A percentile compares a stretch with the other conserved stretches of the same genome.
Evolutionary conservation across 116 monocot species (phyloP).

Genomic region (Papilionanthe hybrid): DNA sequence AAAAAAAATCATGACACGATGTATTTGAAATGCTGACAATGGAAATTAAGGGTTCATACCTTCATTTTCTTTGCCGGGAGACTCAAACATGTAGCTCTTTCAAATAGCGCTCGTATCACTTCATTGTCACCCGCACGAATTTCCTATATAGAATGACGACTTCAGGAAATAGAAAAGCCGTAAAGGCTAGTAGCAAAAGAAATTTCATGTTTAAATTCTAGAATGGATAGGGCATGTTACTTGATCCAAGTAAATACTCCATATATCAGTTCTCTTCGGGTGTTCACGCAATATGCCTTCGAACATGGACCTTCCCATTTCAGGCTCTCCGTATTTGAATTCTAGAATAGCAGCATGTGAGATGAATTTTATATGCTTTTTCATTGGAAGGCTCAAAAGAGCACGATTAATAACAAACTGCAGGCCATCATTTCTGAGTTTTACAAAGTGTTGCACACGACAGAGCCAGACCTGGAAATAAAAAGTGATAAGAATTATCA

Average conservation of each 20-base stretch:
- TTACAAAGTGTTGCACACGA: conserved; percentile 41
- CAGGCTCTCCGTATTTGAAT: conserved; percentile 64
- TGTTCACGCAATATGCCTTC: conserved; percentile 71
- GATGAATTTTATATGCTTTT: conserved; percentile 84
- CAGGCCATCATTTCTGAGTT: conserved; percentile 41
- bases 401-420: conserved; percentile 69
- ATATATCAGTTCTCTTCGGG: conserved; percentile 84
- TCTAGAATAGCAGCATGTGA: conserved; percentile 73
- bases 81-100: conserved; percentile 74
- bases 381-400: conserved; percentile 56
- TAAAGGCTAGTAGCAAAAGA: not conserved
- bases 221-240: conserved; percentile 22
- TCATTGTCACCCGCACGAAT: conserved; percentile 70
- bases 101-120: conserved; percentile 67
- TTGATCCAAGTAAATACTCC: conserved; percentile 93
- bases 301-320: conserved; percentile 64
- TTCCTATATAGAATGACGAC: conserved; percentile 37
- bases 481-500: not conserved
- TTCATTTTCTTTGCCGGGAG: conserved; percentile 86
- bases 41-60: conserved; percentile 27
- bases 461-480: conserved; percentile 65
- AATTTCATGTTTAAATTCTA: not conserved
- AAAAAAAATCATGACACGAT: not conserved
- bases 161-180: not conserved
- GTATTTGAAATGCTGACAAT: not conserved